phyloP scores from a whole-genome alignment of 2,329 filamentous ascomycete species.

The Colletotrichum melonis region DNA sequence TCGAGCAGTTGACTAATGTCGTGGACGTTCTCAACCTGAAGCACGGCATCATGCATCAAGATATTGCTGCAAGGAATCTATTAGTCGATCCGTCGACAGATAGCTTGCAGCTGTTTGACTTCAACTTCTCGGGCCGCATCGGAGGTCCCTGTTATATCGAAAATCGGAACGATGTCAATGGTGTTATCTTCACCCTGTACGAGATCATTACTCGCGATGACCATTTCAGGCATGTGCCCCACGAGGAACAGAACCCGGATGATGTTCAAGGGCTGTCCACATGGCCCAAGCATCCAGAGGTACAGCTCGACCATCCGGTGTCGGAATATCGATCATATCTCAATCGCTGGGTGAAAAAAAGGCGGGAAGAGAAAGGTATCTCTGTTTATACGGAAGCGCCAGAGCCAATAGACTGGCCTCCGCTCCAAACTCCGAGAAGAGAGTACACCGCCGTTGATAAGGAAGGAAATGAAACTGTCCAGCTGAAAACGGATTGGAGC shows the following conservation, averaged over 20 bases:
- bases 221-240: neutral
- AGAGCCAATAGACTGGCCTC: neutral
- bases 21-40: constrained; percentile 52
- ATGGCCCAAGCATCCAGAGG: neutral
- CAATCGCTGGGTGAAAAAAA: neutral
- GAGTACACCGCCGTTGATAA: neutral
- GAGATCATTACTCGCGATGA: neutral
- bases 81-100: constrained; percentile 48
- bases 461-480: neutral
- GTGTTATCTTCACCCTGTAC: neutral
- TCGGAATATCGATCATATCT: neutral
- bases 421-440: neutral
- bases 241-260: neutral
- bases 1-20: constrained; percentile 48
- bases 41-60: constrained; percentile 51
- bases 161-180: neutral
- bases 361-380: neutral
- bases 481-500: neutral
- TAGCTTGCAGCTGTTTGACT: constrained; percentile 50
- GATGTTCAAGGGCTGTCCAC: neutral
- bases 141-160: neutral
- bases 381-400: neutral
- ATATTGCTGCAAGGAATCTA: constrained; percentile 51
- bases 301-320: neutral
- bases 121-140: constrained; percentile 44